Evolutionary conservation across 2,329 filamentous ascomycete genomes (phyloP).

Genomic region (Ophiognomonia clavigignenti-juglandacearum): DNA sequence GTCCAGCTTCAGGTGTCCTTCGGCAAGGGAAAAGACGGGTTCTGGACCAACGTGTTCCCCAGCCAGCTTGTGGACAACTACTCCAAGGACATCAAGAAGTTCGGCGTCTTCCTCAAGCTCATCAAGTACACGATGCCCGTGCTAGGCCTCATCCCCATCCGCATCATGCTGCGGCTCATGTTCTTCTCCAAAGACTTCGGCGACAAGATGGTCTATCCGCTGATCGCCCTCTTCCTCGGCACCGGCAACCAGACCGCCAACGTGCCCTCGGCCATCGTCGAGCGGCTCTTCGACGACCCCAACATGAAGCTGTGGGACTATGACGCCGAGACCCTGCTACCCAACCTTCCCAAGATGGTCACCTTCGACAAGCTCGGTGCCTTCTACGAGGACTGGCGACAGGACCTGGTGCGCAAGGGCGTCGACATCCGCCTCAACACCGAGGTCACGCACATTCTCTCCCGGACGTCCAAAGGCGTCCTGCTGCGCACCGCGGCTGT

Average conservation of each 20-base stretch:
- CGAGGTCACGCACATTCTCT: slow-evolving; percentile 47
- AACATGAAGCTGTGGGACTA: slow-evolving; percentile 59
- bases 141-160: slow-evolving; percentile 50
- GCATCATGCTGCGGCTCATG: slow-evolving; percentile 55
- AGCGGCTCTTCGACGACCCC: slow-evolving; percentile 53
- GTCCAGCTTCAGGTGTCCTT: slow-evolving; percentile 53
- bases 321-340: slow-evolving; percentile 47
- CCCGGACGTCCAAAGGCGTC: slow-evolving; percentile 47
- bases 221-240: slow-evolving; percentile 71
- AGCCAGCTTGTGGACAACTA: slow-evolving; percentile 44
- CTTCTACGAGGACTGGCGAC: slow-evolving; percentile 57
- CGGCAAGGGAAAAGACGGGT: slow-evolving; percentile 42
- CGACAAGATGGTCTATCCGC: slow-evolving; percentile 65
- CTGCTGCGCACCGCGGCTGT: slow-evolving; percentile 40
- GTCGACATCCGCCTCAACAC: slow-evolving; percentile 53
- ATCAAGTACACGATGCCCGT: slow-evolving; percentile 47
- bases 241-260: slow-evolving; percentile 53
- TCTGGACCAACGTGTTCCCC: slow-evolving; percentile 53
- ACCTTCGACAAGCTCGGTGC: slow-evolving; percentile 58
- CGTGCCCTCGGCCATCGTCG: slow-evolving; percentile 64
- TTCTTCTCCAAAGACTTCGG: slow-evolving; percentile 58
- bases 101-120: slow-evolving; percentile 43
- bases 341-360: slow-evolving; percentile 60
- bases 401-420: slow-evolving; percentile 47
- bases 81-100: slow-evolving; percentile 44